Conservation (phyloP, 495 filamentous ascomycete species). For the Rhypophila decipiens region DNA sequence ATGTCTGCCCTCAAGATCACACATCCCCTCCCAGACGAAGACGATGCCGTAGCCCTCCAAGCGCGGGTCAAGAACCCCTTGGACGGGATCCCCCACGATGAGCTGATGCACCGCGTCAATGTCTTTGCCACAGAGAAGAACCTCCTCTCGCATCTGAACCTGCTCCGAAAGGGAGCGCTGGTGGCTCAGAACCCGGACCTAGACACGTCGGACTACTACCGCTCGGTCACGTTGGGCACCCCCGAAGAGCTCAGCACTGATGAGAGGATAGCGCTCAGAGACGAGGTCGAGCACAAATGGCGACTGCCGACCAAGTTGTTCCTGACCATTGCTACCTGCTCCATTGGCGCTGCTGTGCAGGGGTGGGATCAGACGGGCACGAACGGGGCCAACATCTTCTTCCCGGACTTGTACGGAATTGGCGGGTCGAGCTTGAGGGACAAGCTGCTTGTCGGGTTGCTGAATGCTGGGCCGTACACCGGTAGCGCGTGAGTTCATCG, state of each 20-base stretch:
- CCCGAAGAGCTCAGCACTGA: slow-evolving; percentile 44
- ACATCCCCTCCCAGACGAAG: no score
- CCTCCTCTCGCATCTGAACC: slow-evolving; percentile 41
- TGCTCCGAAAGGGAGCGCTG: slow-evolving; percentile 57
- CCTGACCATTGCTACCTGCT: slow-evolving; percentile 61
- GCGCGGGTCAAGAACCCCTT: slow-evolving; percentile 47
- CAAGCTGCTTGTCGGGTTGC: slow-evolving; percentile 42
- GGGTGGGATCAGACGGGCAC: slow-evolving; percentile 70
- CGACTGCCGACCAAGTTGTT: slow-evolving; percentile 53
- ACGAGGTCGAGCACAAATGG: slow-evolving; percentile 60
- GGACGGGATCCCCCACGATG: slow-evolving; percentile 43
- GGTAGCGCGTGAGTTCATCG: slow-evolving; percentile 26
- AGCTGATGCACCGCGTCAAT: slow-evolving; percentile 51
- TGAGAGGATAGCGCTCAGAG: slow-evolving; percentile 47
- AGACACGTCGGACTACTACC: no score
- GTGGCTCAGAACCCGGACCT: slow-evolving; percentile 56
- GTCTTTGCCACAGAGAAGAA: slow-evolving; percentile 47
- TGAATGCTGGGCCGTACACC: slow-evolving; percentile 49
- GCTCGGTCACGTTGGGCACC: slow-evolving; percentile 45
- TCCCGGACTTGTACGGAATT: slow-evolving; percentile 44
- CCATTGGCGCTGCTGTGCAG: slow-evolving; percentile 69
- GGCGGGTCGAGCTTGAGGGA: slow-evolving; percentile 39
- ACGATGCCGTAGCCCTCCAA: background rate
- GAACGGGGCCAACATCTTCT: slow-evolving; percentile 69
- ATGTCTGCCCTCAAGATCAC: no score